Evolutionary conservation across 2,329 filamentous ascomycete genomes (phyloP), one percentile per base, ranked within the genome.

Genomic region (Alternaria gansuensis): DNA sequence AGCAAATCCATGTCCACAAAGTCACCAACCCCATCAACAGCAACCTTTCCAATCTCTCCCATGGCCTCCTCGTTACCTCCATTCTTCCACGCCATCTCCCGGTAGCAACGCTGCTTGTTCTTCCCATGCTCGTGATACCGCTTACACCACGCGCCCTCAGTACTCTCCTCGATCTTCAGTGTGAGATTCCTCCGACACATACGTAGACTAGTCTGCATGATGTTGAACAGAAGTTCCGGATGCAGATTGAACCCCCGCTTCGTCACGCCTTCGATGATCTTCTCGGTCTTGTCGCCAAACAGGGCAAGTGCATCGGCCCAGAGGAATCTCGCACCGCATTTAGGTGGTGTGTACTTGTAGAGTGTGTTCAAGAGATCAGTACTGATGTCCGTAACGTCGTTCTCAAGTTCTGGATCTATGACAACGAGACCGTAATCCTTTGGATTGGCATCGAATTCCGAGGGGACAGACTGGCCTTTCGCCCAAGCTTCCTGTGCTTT

Each of bases 261-360:
- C 2, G 40, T 57, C 28, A 58, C 52, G 1, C 10, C 28, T 2
- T 33, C 51, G 5, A 62, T 51, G 7, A 52, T 33, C 2, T 54
- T 14, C 21, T 71, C 66, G 2, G 67, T 34, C n/a, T 52, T 43
- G 1, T 56, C 31, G 4, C 74, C 74, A 7, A 57, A 45, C 7
- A 77, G 64, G 13, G 72, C 66, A 21, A 77, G 60, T 1, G 73
- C 62, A 37, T 77, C 74, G 0, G 73, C 73, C 73, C 73, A 77
- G 2, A 77, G 57, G 1, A 67, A n/a, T 4, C 74, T 66, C 9
- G 69, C 73, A 4, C 70, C 72, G 23, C 70, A 69, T 1, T 41
- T 36, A 1, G 37, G 13, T 0, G 41, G 7, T 0, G 73, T 76
- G 9, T 69, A 21, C 2, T 60, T 10, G 60, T 73, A 77, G 9